Base-by-base conservation (phyloP, 257 asterid species). In the Solanum etuberosum region DNA sequence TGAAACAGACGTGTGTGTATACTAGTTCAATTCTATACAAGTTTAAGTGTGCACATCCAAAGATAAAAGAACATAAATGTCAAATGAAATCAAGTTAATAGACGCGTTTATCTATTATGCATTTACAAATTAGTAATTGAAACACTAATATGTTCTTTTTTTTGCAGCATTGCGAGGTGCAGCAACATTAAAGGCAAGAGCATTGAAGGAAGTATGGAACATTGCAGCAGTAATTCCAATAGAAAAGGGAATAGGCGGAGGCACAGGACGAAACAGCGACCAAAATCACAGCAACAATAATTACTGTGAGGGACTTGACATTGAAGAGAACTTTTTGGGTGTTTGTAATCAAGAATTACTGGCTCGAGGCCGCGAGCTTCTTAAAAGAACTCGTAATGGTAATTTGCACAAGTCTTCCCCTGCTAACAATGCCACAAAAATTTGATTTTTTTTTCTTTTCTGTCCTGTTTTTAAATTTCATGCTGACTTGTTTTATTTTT, bases 171-270 rank as follows among this genome's bases (percentile, higher is more conserved):
- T 97, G 32, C 93, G 99, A 4, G 99, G 99, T 2, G 99, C 95
- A 80, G 99, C 99, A n/a, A 96, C 99, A 1, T 48, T 97, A 89
- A 96, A 96, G 88, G 99, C 99, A n/a, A 92, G 99, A 77, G 99
- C 96, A 31, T 31, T 97, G 76, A 96, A 94, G 88, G 99, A 97
- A 89, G 99, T 97, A 42, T 96, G 99, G 99, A 97, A 95, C 25
- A 95, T 96, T 0, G 98, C 99, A 12, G 96, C 99, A 0, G 95
- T 95, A 1, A 92, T 96, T 46, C 97, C 99, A 2, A 89, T 91
- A 16, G 98, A 95, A 14, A 92, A 83, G 88, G 98, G 97, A 80
- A 51, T 88, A 25, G 91, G 86, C 29, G 63, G 87, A 31, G 93
- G 92, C n/a, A 82, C 86, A 12, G 92, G 91, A 20, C 87, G 88